phyloP scores from a whole-genome alignment of 2,329 filamentous ascomycete species.

The Arthrobotrys entomopaga region DNA sequence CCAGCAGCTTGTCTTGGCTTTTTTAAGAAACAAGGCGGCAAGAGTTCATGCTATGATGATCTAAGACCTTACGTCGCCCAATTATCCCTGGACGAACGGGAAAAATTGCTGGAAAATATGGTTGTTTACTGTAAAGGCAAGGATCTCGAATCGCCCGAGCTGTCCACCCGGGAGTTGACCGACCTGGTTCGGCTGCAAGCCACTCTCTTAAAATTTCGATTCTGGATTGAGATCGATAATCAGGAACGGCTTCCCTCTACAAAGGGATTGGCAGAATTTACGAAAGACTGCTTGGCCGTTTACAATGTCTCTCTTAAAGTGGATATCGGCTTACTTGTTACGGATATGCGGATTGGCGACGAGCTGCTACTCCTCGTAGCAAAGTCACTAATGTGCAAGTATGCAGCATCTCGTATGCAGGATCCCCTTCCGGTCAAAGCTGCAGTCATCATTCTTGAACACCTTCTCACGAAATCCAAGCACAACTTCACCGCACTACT shows the following conservation, averaged over 20 bases:
- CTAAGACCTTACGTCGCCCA: slow-evolving; percentile 58
- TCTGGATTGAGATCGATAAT: slow-evolving; percentile 48
- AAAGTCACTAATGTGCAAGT: slow-evolving; percentile 59
- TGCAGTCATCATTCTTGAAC: slow-evolving; percentile 57
- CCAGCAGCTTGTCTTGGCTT: slow-evolving; percentile 57
- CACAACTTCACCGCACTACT: slow-evolving; percentile 63
- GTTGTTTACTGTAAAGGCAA: slow-evolving; percentile 38
- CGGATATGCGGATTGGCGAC: slow-evolving; percentile 59
- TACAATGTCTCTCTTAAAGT: slow-evolving; percentile 58
- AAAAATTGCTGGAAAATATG: slow-evolving; percentile 56
- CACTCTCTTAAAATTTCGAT: slow-evolving; percentile 43
- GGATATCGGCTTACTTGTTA: slow-evolving; percentile 56
- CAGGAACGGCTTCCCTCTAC: slow-evolving; percentile 39
- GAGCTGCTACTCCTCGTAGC: slow-evolving; percentile 58
- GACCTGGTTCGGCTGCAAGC: slow-evolving; percentile 23
- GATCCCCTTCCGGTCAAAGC: slow-evolving; percentile 57
- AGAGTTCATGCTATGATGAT: slow-evolving; percentile 59
- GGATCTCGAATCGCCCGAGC: slow-evolving; percentile 40
- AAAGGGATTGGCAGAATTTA: slow-evolving; percentile 39
- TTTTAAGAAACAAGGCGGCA: slow-evolving; percentile 58
- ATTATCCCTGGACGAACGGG: slow-evolving; percentile 55
- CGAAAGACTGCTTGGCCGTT: slow-evolving; percentile 40
- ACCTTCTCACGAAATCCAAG: slow-evolving; percentile 60
- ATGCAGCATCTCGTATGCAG: slow-evolving; percentile 50
- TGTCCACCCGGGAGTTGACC: slow-evolving; percentile 39